These are phyloP conservation scores for Trypanosoma rangeli DNA, from an alignment of 208 protist species.

Conservation along the genomic window DNA sequence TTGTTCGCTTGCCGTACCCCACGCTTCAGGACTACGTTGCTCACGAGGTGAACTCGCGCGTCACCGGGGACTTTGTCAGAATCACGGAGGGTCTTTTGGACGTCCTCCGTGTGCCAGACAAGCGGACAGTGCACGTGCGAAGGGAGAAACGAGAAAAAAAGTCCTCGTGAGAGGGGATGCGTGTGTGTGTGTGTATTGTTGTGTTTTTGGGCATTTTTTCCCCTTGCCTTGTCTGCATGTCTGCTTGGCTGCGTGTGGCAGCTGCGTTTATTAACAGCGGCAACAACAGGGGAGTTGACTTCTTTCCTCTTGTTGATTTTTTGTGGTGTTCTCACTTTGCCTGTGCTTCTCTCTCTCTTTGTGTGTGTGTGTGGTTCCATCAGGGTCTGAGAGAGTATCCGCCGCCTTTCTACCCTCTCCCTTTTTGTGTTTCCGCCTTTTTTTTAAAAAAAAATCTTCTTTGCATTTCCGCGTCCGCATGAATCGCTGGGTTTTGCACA, in stretches of 20 bases:
- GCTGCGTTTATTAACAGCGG: not conserved
- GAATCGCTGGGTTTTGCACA: not conserved
- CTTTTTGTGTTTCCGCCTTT: too few species aligned
- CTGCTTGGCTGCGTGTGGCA: not conserved
- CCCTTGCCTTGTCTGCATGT: not conserved
- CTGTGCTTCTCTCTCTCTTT: constrained; percentile 1
- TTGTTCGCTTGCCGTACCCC: constrained; percentile 72
- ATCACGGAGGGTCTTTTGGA: constrained; percentile 27
- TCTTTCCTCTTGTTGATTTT: not conserved
- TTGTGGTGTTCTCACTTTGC: not conserved
- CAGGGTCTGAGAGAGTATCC: not conserved
- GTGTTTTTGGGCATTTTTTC: not conserved
- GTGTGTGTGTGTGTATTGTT: not conserved
- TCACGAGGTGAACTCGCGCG: constrained; percentile 18
- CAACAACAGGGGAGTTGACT: not conserved
- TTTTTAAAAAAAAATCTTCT: constrained; percentile 15
- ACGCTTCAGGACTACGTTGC: constrained; percentile 41
- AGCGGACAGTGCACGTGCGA: constrained; percentile 19
- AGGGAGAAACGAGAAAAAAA: constrained; percentile 8
- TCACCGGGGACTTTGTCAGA: constrained; percentile 26
- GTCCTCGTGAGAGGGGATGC: not conserved
- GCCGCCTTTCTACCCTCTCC: not conserved
- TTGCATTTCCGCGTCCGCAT: not conserved
- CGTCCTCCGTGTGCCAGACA: constrained; percentile 24
- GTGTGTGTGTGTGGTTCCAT: not conserved